A percentile compares a stretch with the other conserved stretches of the same genome.
Evolutionary conservation across 345 rosid genomes (phyloP).

Genomic region (Bruguiera sexangula): DNA sequence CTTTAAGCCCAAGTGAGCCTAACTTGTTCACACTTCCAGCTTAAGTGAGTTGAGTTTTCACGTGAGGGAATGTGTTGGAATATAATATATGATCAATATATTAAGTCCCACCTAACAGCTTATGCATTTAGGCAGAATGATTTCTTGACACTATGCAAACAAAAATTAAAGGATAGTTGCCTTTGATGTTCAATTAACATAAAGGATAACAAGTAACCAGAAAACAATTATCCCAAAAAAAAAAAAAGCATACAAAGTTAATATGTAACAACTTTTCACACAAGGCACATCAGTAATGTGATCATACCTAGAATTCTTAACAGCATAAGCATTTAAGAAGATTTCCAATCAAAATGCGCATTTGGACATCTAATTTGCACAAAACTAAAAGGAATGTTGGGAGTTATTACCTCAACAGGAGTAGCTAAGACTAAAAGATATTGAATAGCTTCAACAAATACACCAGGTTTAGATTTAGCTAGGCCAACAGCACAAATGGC

Average conservation of each 20-base stretch:
- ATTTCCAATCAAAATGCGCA: background rate
- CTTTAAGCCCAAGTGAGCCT: no score
- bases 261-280: background rate
- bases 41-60: no score
- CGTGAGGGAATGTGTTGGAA: no score
- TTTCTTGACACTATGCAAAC: no score
- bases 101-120: no score
- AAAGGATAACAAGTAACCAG: background rate
- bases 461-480: conserved; percentile 76
- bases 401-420: conserved; percentile 68
- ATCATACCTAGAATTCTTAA: background rate
- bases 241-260: background rate
- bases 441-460: conserved; percentile 93
- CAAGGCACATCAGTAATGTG: background rate
- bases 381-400: background rate
- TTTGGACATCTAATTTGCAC: background rate
- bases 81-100: no score
- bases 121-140: no score
- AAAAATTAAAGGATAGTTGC: no score
- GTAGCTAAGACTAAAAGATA: conserved; percentile 84
- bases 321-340: background rate
- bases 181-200: background rate
- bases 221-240: no score
- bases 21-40: no score
- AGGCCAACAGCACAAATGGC: conserved; percentile 95